Conservation (phyloP, 2,329 filamentous ascomycete genomes). For the Amphichorda felina region DNA sequence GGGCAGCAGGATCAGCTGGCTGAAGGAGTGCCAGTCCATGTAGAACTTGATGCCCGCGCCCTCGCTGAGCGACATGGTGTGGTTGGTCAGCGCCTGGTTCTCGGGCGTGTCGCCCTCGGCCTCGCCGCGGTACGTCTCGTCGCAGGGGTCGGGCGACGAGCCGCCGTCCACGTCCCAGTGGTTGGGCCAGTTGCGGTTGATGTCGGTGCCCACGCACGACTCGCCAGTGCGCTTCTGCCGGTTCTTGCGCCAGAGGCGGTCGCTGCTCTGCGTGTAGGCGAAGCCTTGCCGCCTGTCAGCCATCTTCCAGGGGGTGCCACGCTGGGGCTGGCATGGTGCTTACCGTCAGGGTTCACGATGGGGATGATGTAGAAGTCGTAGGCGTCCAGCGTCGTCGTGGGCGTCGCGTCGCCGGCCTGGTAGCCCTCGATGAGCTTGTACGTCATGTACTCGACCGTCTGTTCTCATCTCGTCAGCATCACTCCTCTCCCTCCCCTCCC, state of each 20-base stretch:
- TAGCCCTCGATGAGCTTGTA: conserved; percentile 36
- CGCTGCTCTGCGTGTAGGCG: conserved; percentile 40
- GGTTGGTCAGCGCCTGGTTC: conserved; percentile 31
- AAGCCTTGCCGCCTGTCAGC: conserved; percentile 30
- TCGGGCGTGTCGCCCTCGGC: conserved; percentile 36
- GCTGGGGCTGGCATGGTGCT: conserved; percentile 3
- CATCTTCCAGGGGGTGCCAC: neutral
- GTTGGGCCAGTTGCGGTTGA: conserved; percentile 50
- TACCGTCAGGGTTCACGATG: conserved; percentile 49
- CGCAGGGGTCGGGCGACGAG: conserved; percentile 38
- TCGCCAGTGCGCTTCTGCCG: conserved; percentile 26
- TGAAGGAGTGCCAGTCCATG: conserved; percentile 55
- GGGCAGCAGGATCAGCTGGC: conserved; percentile 43
- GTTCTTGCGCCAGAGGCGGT: conserved; percentile 54
- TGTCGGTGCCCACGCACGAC: conserved; percentile 38
- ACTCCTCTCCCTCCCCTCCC: no score
- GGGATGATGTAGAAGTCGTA: conserved; percentile 58
- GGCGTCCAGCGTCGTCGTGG: conserved; percentile 38
- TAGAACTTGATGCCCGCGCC: conserved; percentile 44
- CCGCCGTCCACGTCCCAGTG: conserved; percentile 37
- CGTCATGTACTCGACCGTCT: conserved; percentile 39
- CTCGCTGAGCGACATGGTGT: conserved; percentile 17
- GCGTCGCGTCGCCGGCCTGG: conserved; percentile 17
- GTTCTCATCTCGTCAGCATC: neutral
- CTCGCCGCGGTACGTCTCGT: conserved; percentile 33